Evolutionary conservation across 371 early-diverging fungal genomes (phyloP).

Genomic region (Apophysomyces elegans): DNA sequence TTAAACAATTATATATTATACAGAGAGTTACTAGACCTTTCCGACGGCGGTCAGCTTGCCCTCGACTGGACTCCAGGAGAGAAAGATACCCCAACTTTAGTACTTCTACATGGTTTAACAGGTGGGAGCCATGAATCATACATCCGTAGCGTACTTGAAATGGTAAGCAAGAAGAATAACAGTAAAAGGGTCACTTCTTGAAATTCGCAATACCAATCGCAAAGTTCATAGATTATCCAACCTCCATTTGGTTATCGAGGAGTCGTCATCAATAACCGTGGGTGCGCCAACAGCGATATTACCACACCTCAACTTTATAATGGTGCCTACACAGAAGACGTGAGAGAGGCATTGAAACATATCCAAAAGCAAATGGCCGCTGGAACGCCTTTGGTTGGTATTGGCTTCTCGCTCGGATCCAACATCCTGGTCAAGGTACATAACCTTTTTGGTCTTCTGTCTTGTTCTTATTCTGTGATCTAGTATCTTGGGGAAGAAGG

Average conservation of each 20-base stretch:
- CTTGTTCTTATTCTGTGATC: not conserved
- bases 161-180: slow-evolving; percentile 34
- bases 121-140: slow-evolving; percentile 91
- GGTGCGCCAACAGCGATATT: slow-evolving; percentile 80
- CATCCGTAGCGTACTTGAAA: slow-evolving; percentile 73
- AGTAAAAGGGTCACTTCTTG: too few relatives aligned
- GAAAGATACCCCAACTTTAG: slow-evolving; percentile 66
- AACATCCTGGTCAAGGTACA: slow-evolving; percentile 87
- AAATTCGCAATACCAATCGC: not conserved
- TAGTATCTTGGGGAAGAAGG: slow-evolving; percentile 88
- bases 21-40: slow-evolving; percentile 67
- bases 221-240: slow-evolving; percentile 30
- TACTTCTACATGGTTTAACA: slow-evolving; percentile 88
- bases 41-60: slow-evolving; percentile 87
- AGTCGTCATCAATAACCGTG: slow-evolving; percentile 89
- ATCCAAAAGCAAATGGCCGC: slow-evolving; percentile 59
- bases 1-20: slow-evolving; percentile 14
- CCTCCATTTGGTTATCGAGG: slow-evolving; percentile 67
- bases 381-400: slow-evolving; percentile 69
- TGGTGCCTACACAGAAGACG: slow-evolving; percentile 86
- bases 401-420: slow-evolving; percentile 91
- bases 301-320: slow-evolving; percentile 81
- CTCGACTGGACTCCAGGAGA: slow-evolving; percentile 83
- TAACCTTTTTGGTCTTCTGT: not conserved
- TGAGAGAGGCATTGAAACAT: slow-evolving; percentile 64